Evolutionary conservation across 2,329 filamentous ascomycete genomes (phyloP).

Genomic region (Hypoxylon sp.): DNA sequence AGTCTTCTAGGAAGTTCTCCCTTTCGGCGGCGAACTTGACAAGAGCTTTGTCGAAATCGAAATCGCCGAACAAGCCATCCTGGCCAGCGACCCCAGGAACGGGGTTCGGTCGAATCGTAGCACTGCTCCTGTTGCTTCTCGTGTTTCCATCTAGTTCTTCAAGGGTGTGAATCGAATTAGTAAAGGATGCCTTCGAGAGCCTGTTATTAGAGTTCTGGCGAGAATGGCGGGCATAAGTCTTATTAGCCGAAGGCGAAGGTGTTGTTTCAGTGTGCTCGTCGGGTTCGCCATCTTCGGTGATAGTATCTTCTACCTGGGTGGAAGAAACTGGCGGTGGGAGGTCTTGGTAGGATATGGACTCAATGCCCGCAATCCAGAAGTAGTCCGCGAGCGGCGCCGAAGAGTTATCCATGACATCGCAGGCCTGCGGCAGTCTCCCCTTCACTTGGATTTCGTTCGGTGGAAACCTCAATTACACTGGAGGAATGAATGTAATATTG

Average conservation of each 20-base stretch:
- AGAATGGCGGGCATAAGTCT: constrained; percentile 66
- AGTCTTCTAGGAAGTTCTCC: constrained; percentile 91
- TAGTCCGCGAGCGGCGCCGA: constrained; percentile 77
- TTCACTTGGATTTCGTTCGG: constrained; percentile 22
- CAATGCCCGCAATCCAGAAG: constrained; percentile 80
- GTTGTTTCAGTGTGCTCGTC: constrained; percentile 55
- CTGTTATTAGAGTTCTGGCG: constrained; percentile 70
- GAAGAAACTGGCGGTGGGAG: constrained; percentile 54
- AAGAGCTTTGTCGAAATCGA: constrained; percentile 93
- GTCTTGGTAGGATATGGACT: constrained; percentile 74
- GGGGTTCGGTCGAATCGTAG: constrained; percentile 67
- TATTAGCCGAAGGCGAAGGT: constrained; percentile 49
- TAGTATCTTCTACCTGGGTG: constrained; percentile 66
- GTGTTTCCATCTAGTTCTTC: constrained; percentile 70
- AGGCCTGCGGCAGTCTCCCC: constrained; percentile 40
- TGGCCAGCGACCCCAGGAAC: constrained; percentile 48
- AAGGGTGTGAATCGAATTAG: constrained; percentile 65
- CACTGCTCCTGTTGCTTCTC: constrained; percentile 73
- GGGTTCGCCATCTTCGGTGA: constrained; percentile 71
- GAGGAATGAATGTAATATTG: constrained; percentile 25
- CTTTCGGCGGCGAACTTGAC: constrained; percentile 96
- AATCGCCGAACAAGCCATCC: constrained; percentile 67
- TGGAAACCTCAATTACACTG: constrained; percentile 26
- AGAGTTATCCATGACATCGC: constrained; percentile 67
- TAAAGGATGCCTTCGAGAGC: constrained; percentile 65